Conservation (phyloP, 495 filamentous ascomycete species). For the Trichoderma reesei region DNA sequence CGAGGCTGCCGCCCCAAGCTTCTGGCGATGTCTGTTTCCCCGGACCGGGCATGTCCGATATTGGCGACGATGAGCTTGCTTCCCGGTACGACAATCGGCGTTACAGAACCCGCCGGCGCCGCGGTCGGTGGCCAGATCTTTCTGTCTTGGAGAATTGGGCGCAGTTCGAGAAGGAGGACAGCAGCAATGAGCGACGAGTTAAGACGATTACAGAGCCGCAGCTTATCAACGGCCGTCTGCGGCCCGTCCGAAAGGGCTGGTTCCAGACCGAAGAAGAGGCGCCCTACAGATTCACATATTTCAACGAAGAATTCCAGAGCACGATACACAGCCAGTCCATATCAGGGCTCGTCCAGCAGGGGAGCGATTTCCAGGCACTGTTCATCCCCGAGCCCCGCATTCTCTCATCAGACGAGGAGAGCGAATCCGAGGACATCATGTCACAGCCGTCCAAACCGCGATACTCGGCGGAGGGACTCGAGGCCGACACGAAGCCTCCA, state of each 20-base stretch:
- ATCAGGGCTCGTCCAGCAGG: slow-evolving; percentile 79
- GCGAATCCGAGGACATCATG: slow-evolving; percentile 47
- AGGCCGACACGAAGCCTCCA: slow-evolving; percentile 21
- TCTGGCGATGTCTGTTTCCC: slow-evolving; percentile 81
- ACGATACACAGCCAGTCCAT: slow-evolving; percentile 95
- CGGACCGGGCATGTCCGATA: slow-evolving; percentile 61
- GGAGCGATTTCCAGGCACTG: slow-evolving; percentile 70
- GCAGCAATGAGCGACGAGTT: slow-evolving; percentile 73
- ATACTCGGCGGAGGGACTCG: slow-evolving; percentile 19
- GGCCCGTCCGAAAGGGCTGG: slow-evolving; percentile 73
- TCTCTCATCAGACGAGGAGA: slow-evolving; percentile 46
- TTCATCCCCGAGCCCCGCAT: slow-evolving; percentile 54
- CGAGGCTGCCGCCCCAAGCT: neutral
- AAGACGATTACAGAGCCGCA: slow-evolving; percentile 93
- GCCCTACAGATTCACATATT: slow-evolving; percentile 94
- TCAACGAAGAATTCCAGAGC: slow-evolving; percentile 90
- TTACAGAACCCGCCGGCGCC: slow-evolving; percentile 42
- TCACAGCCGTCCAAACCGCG: slow-evolving; percentile 15
- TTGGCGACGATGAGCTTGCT: slow-evolving; percentile 64
- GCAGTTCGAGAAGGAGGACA: slow-evolving; percentile 72
- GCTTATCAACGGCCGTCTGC: slow-evolving; percentile 76
- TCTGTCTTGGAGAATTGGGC: slow-evolving; percentile 83
- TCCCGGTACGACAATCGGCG: slow-evolving; percentile 16
- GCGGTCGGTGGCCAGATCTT: slow-evolving; percentile 49
- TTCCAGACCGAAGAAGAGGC: slow-evolving; percentile 80